Conservation (phyloP, 257 asterid species). For the Penstemon barbatus region DNA sequence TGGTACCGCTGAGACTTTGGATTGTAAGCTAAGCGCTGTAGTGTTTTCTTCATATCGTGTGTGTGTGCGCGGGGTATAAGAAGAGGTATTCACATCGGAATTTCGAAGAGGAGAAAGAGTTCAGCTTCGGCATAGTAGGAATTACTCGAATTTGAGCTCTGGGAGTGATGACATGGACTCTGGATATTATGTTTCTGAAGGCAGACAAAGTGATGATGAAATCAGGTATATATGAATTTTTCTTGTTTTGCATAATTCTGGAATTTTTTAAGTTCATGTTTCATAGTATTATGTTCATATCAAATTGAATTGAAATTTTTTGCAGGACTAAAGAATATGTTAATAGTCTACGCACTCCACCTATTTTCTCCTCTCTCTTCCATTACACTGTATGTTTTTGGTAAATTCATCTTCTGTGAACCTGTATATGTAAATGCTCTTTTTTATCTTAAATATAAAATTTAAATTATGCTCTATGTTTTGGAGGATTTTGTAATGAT, state of each 20-base stretch:
- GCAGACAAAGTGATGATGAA: constrained; percentile 55
- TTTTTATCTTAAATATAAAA: not conserved
- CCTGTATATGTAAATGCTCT: too few relatives aligned
- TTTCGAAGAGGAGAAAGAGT: constrained; percentile 37
- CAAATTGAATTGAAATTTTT: not conserved
- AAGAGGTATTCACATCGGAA: constrained; percentile 43
- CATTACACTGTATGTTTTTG: too few relatives aligned
- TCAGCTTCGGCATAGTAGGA: constrained; percentile 33
- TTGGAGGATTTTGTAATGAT: constrained; percentile 7
- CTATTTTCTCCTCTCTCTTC: too few relatives aligned
- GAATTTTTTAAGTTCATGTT: not conserved
- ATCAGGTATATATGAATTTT: constrained; percentile 48
- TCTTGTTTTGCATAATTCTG: not conserved
- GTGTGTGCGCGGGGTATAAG: constrained; percentile 54
- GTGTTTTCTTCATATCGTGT: constrained; percentile 63
- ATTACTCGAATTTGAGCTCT: constrained; percentile 60
- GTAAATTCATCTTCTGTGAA: too few relatives aligned
- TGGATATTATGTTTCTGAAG: constrained; percentile 49
- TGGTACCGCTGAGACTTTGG: constrained; percentile 69
- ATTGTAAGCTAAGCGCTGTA: constrained; percentile 56
- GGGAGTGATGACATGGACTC: constrained; percentile 61
- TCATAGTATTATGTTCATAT: not conserved
- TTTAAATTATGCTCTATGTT: constrained; percentile 8
- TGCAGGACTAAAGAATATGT: not conserved
- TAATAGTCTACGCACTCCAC: too few relatives aligned